Base-by-base conservation (phyloP, 73 alveolate genomes). In the Paramecium bursaria region DNA sequence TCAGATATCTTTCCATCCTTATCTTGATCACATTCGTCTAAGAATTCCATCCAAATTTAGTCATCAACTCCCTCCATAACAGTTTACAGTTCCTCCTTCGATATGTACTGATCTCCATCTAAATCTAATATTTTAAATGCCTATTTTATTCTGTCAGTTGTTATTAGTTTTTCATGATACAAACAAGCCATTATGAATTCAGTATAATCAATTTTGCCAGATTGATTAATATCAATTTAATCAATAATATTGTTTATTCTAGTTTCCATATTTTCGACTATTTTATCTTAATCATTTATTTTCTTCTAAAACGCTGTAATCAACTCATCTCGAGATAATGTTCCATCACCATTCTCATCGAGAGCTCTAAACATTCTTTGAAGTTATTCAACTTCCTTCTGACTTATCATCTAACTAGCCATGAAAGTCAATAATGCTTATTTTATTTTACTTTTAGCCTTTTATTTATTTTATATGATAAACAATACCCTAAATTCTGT, bases 121-220 rank as follows among this genome's bases (percentile, higher is more conserved):
- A 86, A 44, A 50, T 86, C 92, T 33, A 74, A 77, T 29, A 74
- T 42, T 80, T 86, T 74, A 76, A 86, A 86, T n/a, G 92, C 90
- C 49, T 74, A 74, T 47, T 74, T 55, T 15, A 86, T 55, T 17
- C 61, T 86, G 6, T 86, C 88, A 21, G 29, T 48, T 19, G 75
- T 74, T 14, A 86, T 31, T 27, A 74, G 46, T 17, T 46, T n/a
- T 30, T 54, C n/a, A 27, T 80, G 19, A 23, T 86, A 29, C 44
- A 86, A 23, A 51, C 79, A 30, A 17, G 92, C 88, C 11, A 73
- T 57, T 30, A 86, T 55, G 35, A 86, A 86, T 86, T 86, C 92
- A 0, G 87, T 86, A 44, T 75, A 86, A 52, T 86, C 92, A 0
- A 86, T 73, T 48, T 48, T 49, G 1, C 92, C 92, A 46, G 85